Conservation (phyloP, 345 rosid genomes). For the Conringia planisiliqua region DNA sequence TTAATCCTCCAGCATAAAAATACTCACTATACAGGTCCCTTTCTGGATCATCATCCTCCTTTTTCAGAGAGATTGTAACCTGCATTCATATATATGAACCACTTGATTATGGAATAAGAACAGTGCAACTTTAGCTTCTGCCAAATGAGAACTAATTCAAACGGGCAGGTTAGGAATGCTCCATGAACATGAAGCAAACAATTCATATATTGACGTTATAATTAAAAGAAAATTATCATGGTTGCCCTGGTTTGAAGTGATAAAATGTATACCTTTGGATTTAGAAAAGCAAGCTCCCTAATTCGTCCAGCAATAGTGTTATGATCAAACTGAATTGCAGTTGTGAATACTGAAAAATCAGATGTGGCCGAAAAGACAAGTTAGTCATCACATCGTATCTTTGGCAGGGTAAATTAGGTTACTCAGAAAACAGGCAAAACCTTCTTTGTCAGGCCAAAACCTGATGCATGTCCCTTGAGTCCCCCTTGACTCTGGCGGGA, state of each 20-base stretch:
- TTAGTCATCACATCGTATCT: slow-evolving; percentile 10
- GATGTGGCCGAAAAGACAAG: not conserved
- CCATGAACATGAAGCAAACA: slow-evolving; percentile 1
- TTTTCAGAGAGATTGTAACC: slow-evolving; percentile 67
- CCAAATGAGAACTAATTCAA: slow-evolving; percentile 4
- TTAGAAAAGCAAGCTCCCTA: slow-evolving; percentile 91
- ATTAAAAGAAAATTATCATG: not conserved
- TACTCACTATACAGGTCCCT: slow-evolving; percentile 59
- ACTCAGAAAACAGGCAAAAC: slow-evolving; percentile 35
- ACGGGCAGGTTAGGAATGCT: not conserved
- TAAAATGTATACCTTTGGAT: slow-evolving; percentile 64
- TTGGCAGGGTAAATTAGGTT: not conserved
- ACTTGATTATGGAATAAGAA: not conserved
- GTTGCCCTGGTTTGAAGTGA: slow-evolving; percentile 3
- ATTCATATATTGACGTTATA: not conserved
- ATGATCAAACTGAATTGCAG: slow-evolving; percentile 82
- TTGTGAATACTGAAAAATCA: slow-evolving; percentile 64
- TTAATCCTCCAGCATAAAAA: slow-evolving; percentile 79
- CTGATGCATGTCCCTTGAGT: slow-evolving; percentile 66
- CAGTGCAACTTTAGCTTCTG: slow-evolving; percentile 6
- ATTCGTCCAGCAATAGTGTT: slow-evolving; percentile 79
- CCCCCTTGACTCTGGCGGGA: slow-evolving; percentile 58
- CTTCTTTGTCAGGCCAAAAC: slow-evolving; percentile 97
- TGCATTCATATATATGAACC: slow-evolving; percentile 37
- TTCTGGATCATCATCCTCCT: slow-evolving; percentile 58